These are phyloP conservation scores for Albophoma yamanashiensis DNA, from an alignment of 2,329 filamentous ascomycete species.

Conservation along the genomic window DNA sequence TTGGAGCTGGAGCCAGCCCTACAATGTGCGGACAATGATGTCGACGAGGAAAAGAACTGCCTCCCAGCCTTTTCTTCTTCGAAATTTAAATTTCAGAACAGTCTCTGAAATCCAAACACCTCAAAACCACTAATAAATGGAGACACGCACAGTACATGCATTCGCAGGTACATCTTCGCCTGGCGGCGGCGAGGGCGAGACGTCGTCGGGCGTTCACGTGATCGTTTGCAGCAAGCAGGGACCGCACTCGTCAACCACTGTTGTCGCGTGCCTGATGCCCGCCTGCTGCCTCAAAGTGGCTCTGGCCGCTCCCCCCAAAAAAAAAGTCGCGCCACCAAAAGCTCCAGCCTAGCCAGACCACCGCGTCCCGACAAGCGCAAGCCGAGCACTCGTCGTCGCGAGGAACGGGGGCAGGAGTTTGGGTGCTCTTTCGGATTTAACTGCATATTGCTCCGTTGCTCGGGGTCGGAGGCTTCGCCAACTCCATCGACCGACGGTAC, in stretches of 20 bases:
- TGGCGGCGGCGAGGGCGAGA: neutral
- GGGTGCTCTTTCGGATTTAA: neutral
- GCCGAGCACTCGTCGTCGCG: neutral
- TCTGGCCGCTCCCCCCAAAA: neutral
- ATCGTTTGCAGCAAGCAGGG: neutral
- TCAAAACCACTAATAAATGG: neutral
- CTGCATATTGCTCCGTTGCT: neutral
- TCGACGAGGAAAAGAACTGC: neutral
- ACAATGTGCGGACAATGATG: neutral
- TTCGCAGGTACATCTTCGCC: neutral
- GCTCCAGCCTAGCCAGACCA: neutral
- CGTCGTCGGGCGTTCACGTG: neutral
- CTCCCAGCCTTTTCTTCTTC: neutral
- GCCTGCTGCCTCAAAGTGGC: neutral
- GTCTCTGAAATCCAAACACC: neutral
- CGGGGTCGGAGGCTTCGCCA: slow-evolving; percentile 1
- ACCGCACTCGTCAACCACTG: neutral
- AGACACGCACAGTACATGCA: neutral
- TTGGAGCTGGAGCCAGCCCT: neutral
- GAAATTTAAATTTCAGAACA: neutral
- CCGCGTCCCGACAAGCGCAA: neutral
- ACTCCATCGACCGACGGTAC: neutral
- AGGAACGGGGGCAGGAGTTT: neutral
- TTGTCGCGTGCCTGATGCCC: neutral
- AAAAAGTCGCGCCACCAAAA: neutral